phyloP scores from a whole-genome alignment of 2,329 filamentous ascomycete genomes.

The Penicillium sclerotiorum region DNA sequence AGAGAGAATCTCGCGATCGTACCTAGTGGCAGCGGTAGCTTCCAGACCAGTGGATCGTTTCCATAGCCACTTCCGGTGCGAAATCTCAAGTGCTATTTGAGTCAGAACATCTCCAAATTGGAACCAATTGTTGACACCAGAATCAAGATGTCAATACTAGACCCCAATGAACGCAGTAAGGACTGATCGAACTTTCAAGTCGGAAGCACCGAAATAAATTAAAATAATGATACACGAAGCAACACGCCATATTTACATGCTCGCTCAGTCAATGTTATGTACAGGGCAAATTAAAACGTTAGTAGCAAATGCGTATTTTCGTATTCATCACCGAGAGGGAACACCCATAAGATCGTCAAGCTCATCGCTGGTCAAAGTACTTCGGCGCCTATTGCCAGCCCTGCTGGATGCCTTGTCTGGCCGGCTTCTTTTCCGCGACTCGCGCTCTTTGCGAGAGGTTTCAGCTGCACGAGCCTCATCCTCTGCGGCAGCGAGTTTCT shows the following conservation, averaged over 20 bases:
- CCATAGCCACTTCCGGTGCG: too few relatives aligned
- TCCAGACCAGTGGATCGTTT: too few relatives aligned
- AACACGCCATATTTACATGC: conserved; percentile 5
- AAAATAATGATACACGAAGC: conserved; percentile 1
- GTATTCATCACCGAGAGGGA: conserved; percentile 21
- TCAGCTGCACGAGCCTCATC: conserved; percentile 46
- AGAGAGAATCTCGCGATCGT: too few relatives aligned
- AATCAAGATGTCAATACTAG: too few relatives aligned
- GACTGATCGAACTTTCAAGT: background rate
- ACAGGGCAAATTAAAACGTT: conserved; percentile 20
- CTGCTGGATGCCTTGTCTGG: conserved; percentile 30
- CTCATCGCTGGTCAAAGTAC: conserved; percentile 50
- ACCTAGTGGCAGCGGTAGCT: too few relatives aligned
- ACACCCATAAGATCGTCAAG: conserved; percentile 45
- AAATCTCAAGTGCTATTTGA: too few relatives aligned
- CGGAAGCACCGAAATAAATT: conserved; percentile 1
- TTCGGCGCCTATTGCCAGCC: conserved; percentile 40
- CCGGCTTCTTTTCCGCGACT: conserved; percentile 40
- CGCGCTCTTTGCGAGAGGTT: conserved; percentile 35
- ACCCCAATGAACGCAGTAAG: too few relatives aligned
- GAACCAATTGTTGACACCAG: too few relatives aligned
- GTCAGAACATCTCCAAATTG: too few relatives aligned
- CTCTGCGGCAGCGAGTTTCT: conserved; percentile 48
- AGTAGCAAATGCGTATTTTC: conserved; percentile 6
- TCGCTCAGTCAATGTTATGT: conserved; percentile 20